Evolutionary conservation across 129 eudicot genomes (phyloP), one percentile per base, ranked within the genome.

Genomic region (Helianthus tuberosus): DNA sequence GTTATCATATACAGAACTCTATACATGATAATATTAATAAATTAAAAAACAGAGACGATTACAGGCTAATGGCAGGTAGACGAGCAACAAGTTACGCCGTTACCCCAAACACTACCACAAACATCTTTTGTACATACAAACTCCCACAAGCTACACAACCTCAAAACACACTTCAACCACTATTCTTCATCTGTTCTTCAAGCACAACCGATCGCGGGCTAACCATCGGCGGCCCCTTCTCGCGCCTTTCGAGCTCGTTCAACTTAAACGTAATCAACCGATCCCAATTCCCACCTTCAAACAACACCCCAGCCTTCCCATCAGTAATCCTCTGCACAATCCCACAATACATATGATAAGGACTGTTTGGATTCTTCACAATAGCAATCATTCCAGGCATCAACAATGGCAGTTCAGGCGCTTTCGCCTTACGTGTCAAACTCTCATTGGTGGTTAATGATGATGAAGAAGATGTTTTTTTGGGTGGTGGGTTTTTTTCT

Each of bases 211-310:
- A 92, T 71, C 79, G 72, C 3, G 91, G 94, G 47, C 89, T 92
- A 16, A 87, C 94, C 98, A 92, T 89, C 0, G 98, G 96, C 17
- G 98, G 98, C 23, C 98, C 98, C 66, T 92, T 89, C 69, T 89
- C 90, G 0, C 96, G 84, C 27, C 96, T 91, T 82, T 92, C 95
- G 11, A 92, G 96, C 80, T 93, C 96, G 3, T 86, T 77, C 48
- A 89, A 83, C 81, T 86, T 80, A 69, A 93, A 93, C 12, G 82
- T 87, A 69, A 84, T 81, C 76, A 93, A 47, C 47, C 90, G 78
- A 77, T 90, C 96, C 96, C 98, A 93, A 78, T 86, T 89, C 62
- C 98, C 98, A 36, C 96, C 98, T 84, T 93, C 96, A 84, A 93
- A 93, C 51, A 93, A 81, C 84, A 93, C 96, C 27, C 96, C 97